phyloP scores from a whole-genome alignment of 129 eudicot genomes.

The Artemisia tridentata region DNA sequence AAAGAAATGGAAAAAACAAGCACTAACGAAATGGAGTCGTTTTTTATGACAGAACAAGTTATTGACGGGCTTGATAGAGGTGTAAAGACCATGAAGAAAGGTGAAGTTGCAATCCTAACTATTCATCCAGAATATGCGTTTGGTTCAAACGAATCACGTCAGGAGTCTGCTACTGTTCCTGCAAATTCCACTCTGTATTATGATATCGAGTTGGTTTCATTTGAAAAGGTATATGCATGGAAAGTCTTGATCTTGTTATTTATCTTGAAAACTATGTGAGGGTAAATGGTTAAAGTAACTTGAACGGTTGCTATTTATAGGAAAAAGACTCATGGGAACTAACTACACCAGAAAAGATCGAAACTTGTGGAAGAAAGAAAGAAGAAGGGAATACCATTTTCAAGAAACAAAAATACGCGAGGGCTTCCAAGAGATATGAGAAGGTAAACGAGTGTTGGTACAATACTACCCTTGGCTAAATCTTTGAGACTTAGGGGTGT shows the following conservation, averaged over 20 bases:
- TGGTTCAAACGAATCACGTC: constrained; percentile 24
- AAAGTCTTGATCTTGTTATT: constrained; percentile 10
- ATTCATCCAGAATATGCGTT: constrained; percentile 43
- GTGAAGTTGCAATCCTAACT: constrained; percentile 57
- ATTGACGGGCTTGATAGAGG: constrained; percentile 65
- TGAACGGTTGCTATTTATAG: constrained; percentile 29
- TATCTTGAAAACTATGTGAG: constrained; percentile 11
- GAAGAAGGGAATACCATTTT: constrained; percentile 64
- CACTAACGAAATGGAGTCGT: not conserved
- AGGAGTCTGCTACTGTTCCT: constrained; percentile 22
- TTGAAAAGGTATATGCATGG: constrained; percentile 55
- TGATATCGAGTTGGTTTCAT: constrained; percentile 55
- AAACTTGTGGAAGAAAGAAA: constrained; percentile 52
- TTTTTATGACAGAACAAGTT: constrained; percentile 48
- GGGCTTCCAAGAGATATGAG: constrained; percentile 71
- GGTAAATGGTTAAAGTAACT: constrained; percentile 1
- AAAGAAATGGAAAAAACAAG: not conserved
- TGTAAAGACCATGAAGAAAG: constrained; percentile 67
- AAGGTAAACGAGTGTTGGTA: constrained; percentile 38
- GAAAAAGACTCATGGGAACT: constrained; percentile 72
- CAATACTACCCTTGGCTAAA: not conserved
- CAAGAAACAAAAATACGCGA: constrained; percentile 50
- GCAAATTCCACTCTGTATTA: constrained; percentile 33
- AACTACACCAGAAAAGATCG: constrained; percentile 53
- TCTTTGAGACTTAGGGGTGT: not conserved